Evolutionary conservation across 805 yeast genomes (phyloP), one percentile per base, ranked within the genome.

Genomic region (Lachancea kluyveri): DNA sequence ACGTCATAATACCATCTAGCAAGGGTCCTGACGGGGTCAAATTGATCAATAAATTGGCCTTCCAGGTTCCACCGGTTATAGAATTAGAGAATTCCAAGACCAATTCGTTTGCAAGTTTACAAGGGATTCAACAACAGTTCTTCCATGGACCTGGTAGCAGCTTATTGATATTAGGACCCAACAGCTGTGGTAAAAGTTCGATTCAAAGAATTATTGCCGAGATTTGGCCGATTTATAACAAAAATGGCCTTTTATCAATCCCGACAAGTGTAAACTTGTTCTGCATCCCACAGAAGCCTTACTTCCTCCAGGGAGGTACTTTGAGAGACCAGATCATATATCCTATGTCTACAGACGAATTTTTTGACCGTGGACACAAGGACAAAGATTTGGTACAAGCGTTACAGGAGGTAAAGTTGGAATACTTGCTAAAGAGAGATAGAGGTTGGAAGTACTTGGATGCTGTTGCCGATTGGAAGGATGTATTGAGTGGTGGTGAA

Each of bases 401-500:
- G 27, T 64, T 88, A 45, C 63, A 72, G 30, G 83, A 79, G 46
- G 96, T 88, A 22, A 80, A 81, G 39, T 65, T 88, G 39, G 94
- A 80, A 19, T 87, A 88, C 57, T 65, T 88, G 30, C 66, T 85
- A 27, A 76, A 75, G 34, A 71, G 96, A 52, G 74, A 62, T 34
- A 63, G 60, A 12, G 77, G 77, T 8, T 58, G 69, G 59, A 59
- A 59, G 21, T 64, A 62, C 40, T 53, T 67, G 19, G 62, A 67
- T 41, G 52, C 66, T 4, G 45, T 58, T 8, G 69, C 79, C 37
- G 85, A 78, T 43, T 87, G 96, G 96, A 79, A 79, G 49, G 94
- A 82, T 52, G 80, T 87, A n/a, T 69, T 87, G 42, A 80, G 92
- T 58, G 96, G 96, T n/a, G 96, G 96, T 36, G 96, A 87, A 56